Evolutionary conservation across 2,329 filamentous ascomycete species (phyloP), one percentile per base, ranked within the genome.

Genomic region (Lomentospora prolificans): DNA sequence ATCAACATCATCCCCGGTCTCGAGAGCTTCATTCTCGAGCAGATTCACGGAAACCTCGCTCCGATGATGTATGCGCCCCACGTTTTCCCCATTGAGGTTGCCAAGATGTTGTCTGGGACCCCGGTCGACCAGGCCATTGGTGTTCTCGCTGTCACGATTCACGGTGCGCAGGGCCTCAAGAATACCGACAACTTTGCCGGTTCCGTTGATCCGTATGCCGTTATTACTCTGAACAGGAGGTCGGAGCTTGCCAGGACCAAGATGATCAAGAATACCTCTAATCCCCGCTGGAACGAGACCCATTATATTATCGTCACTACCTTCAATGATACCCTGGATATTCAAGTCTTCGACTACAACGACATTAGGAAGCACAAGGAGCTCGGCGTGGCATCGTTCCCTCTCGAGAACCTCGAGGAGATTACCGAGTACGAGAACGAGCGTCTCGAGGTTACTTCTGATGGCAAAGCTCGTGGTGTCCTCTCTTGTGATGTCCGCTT

Each of bases 61-160:
- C 95, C 94, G 0, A 97, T 99, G 87, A 96, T 99, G 90, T 99
- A 99, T 67, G 86, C 84, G 36, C 94, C 94, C 7, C 96, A 99
- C 63, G 90, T 97, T 52, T 99, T 99, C 77, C 94, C 94, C 14
- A 94, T 99, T 61, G 94, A 99, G 67, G 90, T 99, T 57, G 94
- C 94, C 63, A 97, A 99, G 79, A 94, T 99, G 89, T 78, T 99
- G 60, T 89, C 92, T 46, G 94, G 94, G 58, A 92, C 88, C 57
- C 85, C 94, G 0, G 89, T 99, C 53, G 95, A 99, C 67, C 89
- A 96, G 71, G 94, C 94, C 9, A 90, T 99, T 64, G 94, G 94
- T 68, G 91, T 99, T 7, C 72, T 99, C 55, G 92, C 92, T 24
- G 77, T 99, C 59, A 96, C 90, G 5, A 80, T 99, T 59, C 90